phyloP scores from a whole-genome alignment of 176 grass and related monocot species.

The Pontederia crassipes region DNA sequence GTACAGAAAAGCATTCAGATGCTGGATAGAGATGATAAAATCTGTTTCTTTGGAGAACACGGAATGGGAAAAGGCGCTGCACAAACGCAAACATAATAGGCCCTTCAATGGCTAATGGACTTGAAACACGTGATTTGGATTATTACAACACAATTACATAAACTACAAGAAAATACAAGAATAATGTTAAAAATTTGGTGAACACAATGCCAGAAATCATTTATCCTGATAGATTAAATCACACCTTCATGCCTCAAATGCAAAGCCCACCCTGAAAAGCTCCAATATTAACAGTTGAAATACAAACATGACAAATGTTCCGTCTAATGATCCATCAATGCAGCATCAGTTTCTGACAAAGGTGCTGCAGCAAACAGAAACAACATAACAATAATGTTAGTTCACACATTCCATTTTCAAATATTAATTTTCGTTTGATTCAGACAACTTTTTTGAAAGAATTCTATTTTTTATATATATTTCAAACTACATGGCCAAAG shows the following conservation, averaged over 20 bases:
- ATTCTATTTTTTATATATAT: neutral
- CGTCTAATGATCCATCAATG: slow-evolving; percentile 73
- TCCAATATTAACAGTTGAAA: slow-evolving; percentile 19
- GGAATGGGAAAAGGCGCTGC: no score
- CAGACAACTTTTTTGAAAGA: neutral
- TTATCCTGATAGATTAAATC: no score
- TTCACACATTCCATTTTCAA: slow-evolving; percentile 10
- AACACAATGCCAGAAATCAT: no score
- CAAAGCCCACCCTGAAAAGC: slow-evolving; percentile 9
- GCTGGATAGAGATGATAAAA: no score
- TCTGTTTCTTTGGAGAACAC: no score
- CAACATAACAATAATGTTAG: neutral
- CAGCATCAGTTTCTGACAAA: slow-evolving; percentile 79
- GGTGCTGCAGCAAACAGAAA: slow-evolving; percentile 60
- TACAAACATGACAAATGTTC: slow-evolving; percentile 29
- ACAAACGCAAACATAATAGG: no score
- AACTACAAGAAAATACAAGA: slow-evolving; percentile 6
- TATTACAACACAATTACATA: slow-evolving; percentile 42
- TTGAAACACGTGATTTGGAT: slow-evolving; percentile 17
- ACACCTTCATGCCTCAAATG: no score
- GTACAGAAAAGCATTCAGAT: no score
- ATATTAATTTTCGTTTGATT: neutral
- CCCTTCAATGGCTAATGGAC: no score
- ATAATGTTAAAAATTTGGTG: no score
- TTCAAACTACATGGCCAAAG: no score